Base-by-base conservation (phyloP, 2,329 filamentous ascomycete genomes). In the Diaporthe sp. region DNA sequence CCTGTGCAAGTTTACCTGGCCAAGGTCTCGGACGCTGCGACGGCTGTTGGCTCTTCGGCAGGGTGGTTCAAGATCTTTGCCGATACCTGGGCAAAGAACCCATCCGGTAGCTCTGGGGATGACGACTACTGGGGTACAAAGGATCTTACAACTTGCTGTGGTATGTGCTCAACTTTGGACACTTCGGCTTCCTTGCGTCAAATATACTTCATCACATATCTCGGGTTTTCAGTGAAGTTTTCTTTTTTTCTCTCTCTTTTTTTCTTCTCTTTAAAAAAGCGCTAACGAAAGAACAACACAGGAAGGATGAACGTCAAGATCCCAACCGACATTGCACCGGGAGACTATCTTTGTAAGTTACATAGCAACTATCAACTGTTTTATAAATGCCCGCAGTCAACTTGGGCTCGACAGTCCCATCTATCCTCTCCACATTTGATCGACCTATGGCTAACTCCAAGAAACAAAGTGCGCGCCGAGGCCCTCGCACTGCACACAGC, bases 61-160 rank as follows among this genome's bases (percentile, higher is more conserved):
- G 82, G 82, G 5, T 90, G 87, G 87, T 89, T 90, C 84, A 90
- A 90, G 83, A 83, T 90, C 78, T 88, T 84, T 79, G 83, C 86
- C 77, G 82, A 85, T 78, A 84, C 86, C 1, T 87, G 86, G 85
- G 81, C 83, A 28, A 80, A 81, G 76, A 55, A 55, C 42, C 25
- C 82, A 4, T 65, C 78, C 1, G 83, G 82, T 19, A 55, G 65
- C 31, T 85, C 84, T 22, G 85, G 85, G 46, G 84, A 85, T 51
- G 83, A 84, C 75, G 87, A 88, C 78, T 82, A 80, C 79, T 88
- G 87, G 87, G 87, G 86, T 55, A 86, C 83, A 55, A 83, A 85
- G 77, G 84, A 86, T 74, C 80, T 86, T 37, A 86, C 85, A 79
- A 76, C 75, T 25, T 85, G 84, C 81, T 86, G 85, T 79, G 71